Conservation (phyloP, 257 asterid species). For the Fraxinus americana region DNA sequence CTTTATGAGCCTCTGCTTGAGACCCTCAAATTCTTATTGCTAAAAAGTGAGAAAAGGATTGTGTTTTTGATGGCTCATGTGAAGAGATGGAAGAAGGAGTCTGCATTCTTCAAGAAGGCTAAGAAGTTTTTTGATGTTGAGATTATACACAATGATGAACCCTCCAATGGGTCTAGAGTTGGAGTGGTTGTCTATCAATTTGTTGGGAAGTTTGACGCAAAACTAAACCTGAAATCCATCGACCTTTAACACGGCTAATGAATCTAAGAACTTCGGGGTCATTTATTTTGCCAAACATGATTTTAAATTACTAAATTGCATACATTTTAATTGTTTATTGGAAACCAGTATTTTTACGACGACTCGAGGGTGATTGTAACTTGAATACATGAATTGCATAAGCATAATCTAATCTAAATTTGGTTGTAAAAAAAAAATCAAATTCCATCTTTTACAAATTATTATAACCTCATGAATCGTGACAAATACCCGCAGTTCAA, state of each 20-base stretch:
- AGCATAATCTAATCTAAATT: too few species aligned
- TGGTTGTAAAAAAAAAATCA: neutral
- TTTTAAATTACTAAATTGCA: too few species aligned
- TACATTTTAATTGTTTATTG: too few species aligned
- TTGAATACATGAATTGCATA: neutral
- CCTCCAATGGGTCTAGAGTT: conserved; percentile 55
- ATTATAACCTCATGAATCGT: neutral
- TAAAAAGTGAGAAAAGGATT: conserved; percentile 36
- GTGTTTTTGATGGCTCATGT: conserved; percentile 78
- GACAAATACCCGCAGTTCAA: neutral
- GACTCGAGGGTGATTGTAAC: too few species aligned
- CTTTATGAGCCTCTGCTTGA: conserved; percentile 64
- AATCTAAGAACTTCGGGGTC: neutral
- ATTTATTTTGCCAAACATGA: too few species aligned
- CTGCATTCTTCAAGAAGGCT: conserved; percentile 64
- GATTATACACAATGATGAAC: conserved; percentile 49
- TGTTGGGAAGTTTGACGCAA: conserved; percentile 25
- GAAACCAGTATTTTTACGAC: too few species aligned
- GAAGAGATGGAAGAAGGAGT: conserved; percentile 86
- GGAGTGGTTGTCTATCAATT: conserved; percentile 59
- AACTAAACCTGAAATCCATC: neutral
- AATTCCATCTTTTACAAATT: neutral
- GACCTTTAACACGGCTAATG: neutral
- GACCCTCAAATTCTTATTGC: conserved; percentile 52
- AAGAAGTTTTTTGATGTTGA: conserved; percentile 54